These are phyloP conservation scores for Hypoxylon subgilvum DNA, from an alignment of 495 filamentous ascomycete species.

Conservation along the genomic window DNA sequence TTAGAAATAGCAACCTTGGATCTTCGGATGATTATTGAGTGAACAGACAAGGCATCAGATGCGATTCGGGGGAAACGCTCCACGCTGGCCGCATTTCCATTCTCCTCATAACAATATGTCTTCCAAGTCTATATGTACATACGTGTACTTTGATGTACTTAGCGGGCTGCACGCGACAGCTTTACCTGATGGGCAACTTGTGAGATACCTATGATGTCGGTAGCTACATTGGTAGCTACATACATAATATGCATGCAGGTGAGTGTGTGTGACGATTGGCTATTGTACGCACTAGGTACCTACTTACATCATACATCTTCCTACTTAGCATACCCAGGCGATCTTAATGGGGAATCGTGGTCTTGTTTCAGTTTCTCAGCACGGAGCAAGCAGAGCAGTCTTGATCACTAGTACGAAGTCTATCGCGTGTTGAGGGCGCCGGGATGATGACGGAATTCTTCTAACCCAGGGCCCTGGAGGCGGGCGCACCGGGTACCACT, in stretches of 20 bases:
- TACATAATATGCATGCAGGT: background rate
- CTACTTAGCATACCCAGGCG: background rate
- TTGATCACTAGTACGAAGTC: constrained; percentile 9
- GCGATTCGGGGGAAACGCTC: background rate
- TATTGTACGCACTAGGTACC: constrained; percentile 31
- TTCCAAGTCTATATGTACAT: too few relatives aligned
- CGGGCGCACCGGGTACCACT: constrained; percentile 21
- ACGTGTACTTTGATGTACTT: background rate
- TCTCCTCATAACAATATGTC: too few relatives aligned
- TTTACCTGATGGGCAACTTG: too few relatives aligned
- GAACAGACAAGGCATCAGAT: too few relatives aligned
- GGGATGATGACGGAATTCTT: constrained; percentile 38
- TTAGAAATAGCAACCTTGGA: background rate
- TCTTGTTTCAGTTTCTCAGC: constrained; percentile 18
- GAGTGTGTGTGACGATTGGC: constrained; percentile 36
- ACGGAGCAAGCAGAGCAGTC: constrained; percentile 19
- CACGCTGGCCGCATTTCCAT: too few relatives aligned
- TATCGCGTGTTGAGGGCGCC: constrained; percentile 21
- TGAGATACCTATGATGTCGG: background rate
- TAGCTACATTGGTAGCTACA: constrained; percentile 4
- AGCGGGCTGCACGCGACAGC: constrained; percentile 21
- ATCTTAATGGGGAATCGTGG: constrained; percentile 23
- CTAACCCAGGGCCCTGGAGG: constrained; percentile 29
- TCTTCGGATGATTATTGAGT: too few relatives aligned
- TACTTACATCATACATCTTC: background rate